phyloP scores from a whole-genome alignment of 371 early-diverging fungal species.

The Choanephora cucurbitarum region DNA sequence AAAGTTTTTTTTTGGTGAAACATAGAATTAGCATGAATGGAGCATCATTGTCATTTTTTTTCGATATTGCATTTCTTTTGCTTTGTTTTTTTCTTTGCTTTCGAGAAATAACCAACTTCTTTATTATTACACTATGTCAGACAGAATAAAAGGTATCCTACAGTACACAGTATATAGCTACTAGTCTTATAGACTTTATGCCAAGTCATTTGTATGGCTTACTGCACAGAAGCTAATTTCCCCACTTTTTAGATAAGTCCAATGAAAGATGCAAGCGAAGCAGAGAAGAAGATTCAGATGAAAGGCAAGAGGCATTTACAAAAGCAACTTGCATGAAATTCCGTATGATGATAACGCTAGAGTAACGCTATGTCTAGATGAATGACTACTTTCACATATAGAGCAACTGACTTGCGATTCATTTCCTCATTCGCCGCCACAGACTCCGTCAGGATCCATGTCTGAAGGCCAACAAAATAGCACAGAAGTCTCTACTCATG shows the following conservation, averaged over 20 bases:
- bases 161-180: no score
- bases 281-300: neutral
- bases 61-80: no score
- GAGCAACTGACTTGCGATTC: slow-evolving; percentile 28
- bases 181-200: no score
- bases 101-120: no score
- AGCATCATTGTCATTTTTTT: no score
- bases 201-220: no score
- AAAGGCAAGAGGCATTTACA: neutral
- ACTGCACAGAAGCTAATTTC: no score
- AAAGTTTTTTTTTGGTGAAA: no score
- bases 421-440: slow-evolving; percentile 30
- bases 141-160: no score
- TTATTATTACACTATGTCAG: no score
- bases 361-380: neutral
- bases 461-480: slow-evolving; percentile 9
- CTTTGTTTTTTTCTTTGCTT: no score
- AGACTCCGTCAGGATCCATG: slow-evolving; percentile 26
- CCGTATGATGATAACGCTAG: neutral
- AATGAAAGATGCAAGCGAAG: neutral
- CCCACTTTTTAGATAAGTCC: neutral
- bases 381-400: slow-evolving; percentile 9
- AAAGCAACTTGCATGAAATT: neutral
- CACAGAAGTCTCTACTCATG: slow-evolving; percentile 18
- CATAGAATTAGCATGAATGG: no score